Base-by-base conservation (phyloP, 2,329 filamentous ascomycete species). In the Colletotrichum sp. region DNA sequence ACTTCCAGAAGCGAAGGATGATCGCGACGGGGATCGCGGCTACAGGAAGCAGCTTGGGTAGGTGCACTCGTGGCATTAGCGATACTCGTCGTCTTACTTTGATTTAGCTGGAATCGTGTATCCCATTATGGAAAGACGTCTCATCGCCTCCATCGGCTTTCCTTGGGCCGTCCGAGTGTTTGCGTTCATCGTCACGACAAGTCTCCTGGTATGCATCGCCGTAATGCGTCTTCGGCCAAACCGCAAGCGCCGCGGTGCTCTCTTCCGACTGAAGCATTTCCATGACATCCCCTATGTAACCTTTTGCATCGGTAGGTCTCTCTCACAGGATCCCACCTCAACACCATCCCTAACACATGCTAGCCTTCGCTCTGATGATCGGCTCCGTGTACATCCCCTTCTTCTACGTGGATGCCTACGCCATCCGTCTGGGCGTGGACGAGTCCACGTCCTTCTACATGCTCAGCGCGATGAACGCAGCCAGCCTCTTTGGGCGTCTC, bases 21-120 rank as follows among this genome's bases (percentile, higher is more conserved):
- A 72, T 85, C 3, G 85, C 84, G 24, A 75, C 84, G 6, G 84
- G 85, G 0, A 76, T 87, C 4, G 81, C 83, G 1, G 78, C 83
- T 0, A 79, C 83, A 0, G 85, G 86, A 0, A 80, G 80, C 12
- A 78, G 80, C 1, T 30, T 85, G 5, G 85, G 84, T 21, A 82
- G 57, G 73, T 68, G 8, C 8, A 5, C 8, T 8, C 9, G 8
- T 15, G 13, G 15, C 7, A 12, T 16, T 10, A 24, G 24, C 52
- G 24, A 16, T 30, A 24, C 18, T n/a, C 13, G 16, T 18, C 18
- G 12, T 34, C 67, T 69, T 24, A 69, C 34, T 13, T 21, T 16
- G 21, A 44, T 13, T 21, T 16, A 69, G 73, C 73, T 21, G 75
- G 75, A 0, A 67, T 76, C 34, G 66, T 76, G 12, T 75, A 74